Base-by-base conservation (phyloP, 1,139 yeast species). In the Neolecta irregularis region DNA sequence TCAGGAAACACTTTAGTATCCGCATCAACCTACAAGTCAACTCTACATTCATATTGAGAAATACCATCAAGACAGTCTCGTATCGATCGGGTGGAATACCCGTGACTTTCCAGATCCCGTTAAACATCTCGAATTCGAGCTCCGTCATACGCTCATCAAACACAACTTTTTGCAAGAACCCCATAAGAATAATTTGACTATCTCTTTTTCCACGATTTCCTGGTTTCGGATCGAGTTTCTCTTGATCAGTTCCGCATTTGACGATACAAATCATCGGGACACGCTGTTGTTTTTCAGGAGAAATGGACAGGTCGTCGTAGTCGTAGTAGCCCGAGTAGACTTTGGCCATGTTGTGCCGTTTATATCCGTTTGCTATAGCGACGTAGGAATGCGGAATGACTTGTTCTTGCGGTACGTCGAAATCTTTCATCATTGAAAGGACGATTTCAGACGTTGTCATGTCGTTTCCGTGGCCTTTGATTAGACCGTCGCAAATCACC, bases 181-280 rank as follows among this genome's bases (percentile, higher is more conserved):
- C 72, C 98, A 88, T 88, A 49, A 88, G 62, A 43, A 88, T 76
- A 43, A 88, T 75, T 57, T 88, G 98, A 17, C 95, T 81, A 57
- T 88, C 98, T 60, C 98, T 79, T 56, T 88, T 88, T 58, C 98
- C 98, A 63, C 98, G 74, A 56, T 88, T 88, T 49, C 98, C 98
- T 8, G 96, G 95, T 52, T 88, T 88, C n/a, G 91, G 65, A 5
- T 74, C 60, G 15, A 60, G 57, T 13, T 72, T 74, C 54, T 88
- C 98, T 24, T 69, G 76, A 4, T 88, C 83, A 0, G 94, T 78
- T 44, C 98, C 98, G 57, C 94, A 81, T 56, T 88, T 88, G 31
- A 81, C 93, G 48, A 88, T 64, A 18, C 76, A 62, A 19, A 88
- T 53, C 50, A 88, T 65, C 1, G 98, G 96, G 23, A 80, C 83